Evolutionary conservation across 1,139 yeast genomes (phyloP).

Genomic region (Hemisphaericaspora subhashii): DNA sequence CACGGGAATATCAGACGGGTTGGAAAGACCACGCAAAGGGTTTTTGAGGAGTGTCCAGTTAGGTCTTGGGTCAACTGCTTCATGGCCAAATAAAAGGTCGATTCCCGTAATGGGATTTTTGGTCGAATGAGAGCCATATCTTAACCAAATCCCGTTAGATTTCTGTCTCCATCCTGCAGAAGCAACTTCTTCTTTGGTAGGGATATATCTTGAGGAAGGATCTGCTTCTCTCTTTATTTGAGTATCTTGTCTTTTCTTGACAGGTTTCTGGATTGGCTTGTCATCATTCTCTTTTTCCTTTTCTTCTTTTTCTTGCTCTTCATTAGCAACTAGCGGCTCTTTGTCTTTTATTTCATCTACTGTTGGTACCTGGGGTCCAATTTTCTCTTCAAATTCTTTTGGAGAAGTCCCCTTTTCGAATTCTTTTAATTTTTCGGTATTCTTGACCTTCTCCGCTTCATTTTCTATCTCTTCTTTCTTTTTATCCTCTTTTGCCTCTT

Average conservation of each 20-base stretch:
- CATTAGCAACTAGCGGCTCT: constrained; percentile 6
- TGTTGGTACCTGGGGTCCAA: constrained; percentile 4
- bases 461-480: constrained; percentile 6
- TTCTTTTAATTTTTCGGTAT: constrained; percentile 1
- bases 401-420: not conserved
- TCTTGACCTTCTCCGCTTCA: constrained; percentile 3
- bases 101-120: constrained; percentile 40
- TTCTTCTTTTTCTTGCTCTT: constrained; percentile 5
- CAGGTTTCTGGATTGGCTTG: no score
- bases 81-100: constrained; percentile 69
- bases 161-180: constrained; percentile 38
- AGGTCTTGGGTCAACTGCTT: constrained; percentile 75
- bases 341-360: constrained; percentile 2
- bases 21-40: constrained; percentile 25
- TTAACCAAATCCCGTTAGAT: constrained; percentile 34
- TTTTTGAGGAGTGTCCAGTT: constrained; percentile 55
- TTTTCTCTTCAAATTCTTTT: constrained; percentile 6
- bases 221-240: constrained; percentile 20
- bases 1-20: constrained; percentile 22
- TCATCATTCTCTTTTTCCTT: constrained; percentile 5
- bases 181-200: constrained; percentile 30
- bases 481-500: constrained; percentile 8
- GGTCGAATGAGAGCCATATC: constrained; percentile 39
- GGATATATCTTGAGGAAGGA: constrained; percentile 29
- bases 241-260: not conserved